These are phyloP conservation scores for Elsinoe arachidis DNA, from an alignment of 2,329 filamentous ascomycete species.

Conservation along the genomic window DNA sequence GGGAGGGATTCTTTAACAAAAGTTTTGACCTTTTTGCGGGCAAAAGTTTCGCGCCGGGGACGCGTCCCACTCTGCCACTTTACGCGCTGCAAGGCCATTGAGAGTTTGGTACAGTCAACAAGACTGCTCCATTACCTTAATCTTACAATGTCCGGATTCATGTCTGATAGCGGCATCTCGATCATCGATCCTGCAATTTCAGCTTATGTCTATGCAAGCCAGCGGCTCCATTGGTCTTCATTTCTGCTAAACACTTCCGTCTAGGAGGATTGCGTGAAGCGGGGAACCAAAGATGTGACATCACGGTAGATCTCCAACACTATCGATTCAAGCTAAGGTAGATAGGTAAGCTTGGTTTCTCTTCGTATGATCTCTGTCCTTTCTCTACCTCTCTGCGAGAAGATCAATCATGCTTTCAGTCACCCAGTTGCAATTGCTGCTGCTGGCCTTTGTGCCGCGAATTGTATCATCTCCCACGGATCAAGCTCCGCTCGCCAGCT, in stretches of 20 bases:
- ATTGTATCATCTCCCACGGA: neutral
- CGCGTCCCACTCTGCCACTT: conserved; percentile 9
- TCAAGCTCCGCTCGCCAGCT: neutral
- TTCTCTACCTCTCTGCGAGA: neutral
- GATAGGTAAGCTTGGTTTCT: neutral
- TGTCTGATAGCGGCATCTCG: no score
- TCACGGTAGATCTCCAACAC: conserved; percentile 6
- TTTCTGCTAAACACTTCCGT: neutral
- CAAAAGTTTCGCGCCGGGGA: conserved; percentile 3
- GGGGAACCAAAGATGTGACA: neutral
- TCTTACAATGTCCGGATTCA: neutral
- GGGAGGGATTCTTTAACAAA: conserved; percentile 28
- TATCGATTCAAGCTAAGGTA: neutral
- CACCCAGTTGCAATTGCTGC: conserved; percentile 14
- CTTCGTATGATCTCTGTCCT: neutral
- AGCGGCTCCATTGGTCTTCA: neutral
- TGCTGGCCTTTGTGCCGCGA: conserved; percentile 17
- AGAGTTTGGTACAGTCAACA: conserved; percentile 7
- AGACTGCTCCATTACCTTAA: neutral
- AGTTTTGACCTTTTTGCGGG: conserved; percentile 6
- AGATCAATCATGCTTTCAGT: neutral
- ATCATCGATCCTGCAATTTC: neutral
- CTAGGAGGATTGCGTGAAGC: neutral
- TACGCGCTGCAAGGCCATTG: neutral
- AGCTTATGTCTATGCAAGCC: neutral